A percentile compares a stretch with the other conserved stretches of the same genome.
These are phyloP conservation scores for Mucor circinelloides DNA, from an alignment of 371 early-diverging fungal species.

Conservation along the genomic window DNA sequence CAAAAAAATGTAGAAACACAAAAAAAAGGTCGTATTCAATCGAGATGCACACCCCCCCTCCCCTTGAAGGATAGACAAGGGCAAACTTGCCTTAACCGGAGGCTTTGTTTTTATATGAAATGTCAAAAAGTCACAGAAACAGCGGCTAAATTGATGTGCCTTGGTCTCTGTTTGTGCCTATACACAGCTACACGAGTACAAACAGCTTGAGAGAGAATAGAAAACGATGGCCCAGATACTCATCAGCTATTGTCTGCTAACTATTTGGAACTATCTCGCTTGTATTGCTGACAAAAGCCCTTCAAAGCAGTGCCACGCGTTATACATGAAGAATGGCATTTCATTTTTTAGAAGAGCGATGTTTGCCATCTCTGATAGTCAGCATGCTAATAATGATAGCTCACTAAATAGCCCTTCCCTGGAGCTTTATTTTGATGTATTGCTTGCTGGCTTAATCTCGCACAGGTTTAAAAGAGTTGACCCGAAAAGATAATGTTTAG, in stretches of 20 bases:
- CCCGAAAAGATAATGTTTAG: neutral
- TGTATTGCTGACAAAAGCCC: neutral
- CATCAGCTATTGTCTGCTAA: neutral
- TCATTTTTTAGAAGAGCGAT: neutral
- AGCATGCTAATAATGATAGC: neutral
- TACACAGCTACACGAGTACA: neutral
- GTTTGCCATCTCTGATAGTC: neutral
- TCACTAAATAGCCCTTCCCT: neutral
- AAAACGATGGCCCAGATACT: neutral
- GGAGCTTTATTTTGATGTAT: neutral
- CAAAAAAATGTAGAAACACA: neutral
- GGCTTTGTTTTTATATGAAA: neutral
- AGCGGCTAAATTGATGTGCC: neutral
- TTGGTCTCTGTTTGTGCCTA: neutral
- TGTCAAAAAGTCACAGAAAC: neutral
- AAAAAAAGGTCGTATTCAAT: neutral
- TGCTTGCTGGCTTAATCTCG: neutral
- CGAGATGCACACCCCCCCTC: neutral
- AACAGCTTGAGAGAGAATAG: neutral
- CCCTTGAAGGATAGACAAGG: constrained; percentile 5
- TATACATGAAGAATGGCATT: neutral
- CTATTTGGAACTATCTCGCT: neutral
- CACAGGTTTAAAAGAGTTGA: neutral
- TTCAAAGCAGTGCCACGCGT: neutral
- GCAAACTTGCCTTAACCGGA: neutral